phyloP scores from a whole-genome alignment of 306 rosid species.

The Prinsepia uniflora region DNA sequence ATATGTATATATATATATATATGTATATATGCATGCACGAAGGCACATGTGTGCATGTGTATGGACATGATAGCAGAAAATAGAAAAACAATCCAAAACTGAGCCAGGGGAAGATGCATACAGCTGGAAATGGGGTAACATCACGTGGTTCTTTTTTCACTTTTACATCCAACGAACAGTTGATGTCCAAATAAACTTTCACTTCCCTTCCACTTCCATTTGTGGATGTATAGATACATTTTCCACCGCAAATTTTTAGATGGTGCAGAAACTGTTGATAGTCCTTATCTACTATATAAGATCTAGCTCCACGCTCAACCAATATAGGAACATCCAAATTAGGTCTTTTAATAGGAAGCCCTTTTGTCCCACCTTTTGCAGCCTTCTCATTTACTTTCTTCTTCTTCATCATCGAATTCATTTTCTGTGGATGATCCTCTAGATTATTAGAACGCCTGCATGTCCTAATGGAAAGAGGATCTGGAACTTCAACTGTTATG shows the following conservation, averaged over 20 bases:
- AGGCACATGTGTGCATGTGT: not conserved
- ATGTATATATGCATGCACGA: not conserved
- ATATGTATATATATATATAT: not conserved
- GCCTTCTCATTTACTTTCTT: not conserved
- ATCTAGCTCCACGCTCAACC: constrained; percentile 1
- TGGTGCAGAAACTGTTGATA: constrained; percentile 26
- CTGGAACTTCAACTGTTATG: not conserved
- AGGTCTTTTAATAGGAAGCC: not conserved
- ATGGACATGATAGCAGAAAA: not conserved
- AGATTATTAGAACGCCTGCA: not conserved
- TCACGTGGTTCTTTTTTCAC: constrained; percentile 19
- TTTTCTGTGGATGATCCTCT: not conserved
- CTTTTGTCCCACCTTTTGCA: not conserved
- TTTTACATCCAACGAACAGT: constrained; percentile 38
- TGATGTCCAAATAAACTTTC: not conserved
- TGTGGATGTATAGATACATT: constrained; percentile 1
- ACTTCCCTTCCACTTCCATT: constrained; percentile 9
- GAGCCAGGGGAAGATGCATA: constrained; percentile 32
- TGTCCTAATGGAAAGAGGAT: constrained; percentile 1
- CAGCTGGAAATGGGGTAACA: constrained; percentile 33
- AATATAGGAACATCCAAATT: not conserved
- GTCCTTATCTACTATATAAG: constrained; percentile 28
- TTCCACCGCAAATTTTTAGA: constrained; percentile 13
- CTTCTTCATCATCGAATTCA: not conserved
- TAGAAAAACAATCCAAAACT: constrained; percentile 5